A percentile compares a stretch with the other conserved stretches of the same genome.
phyloP scores from a whole-genome alignment of 371 early-diverging fungal species.

The Mucor sp. region DNA sequence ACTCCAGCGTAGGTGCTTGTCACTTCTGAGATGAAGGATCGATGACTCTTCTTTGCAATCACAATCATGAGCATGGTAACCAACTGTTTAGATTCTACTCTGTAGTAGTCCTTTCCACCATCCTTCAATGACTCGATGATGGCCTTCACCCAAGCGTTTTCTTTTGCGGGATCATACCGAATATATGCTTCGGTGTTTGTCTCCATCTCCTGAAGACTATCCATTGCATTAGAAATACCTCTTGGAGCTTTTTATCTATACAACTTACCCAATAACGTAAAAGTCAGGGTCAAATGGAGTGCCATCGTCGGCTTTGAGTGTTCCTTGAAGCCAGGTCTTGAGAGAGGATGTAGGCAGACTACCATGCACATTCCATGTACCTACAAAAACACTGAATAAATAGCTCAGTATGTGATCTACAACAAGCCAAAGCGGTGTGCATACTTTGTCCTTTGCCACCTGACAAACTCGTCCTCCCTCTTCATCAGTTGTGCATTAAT shows the following conservation, averaged over 20 bases:
- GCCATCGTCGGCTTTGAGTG: slow-evolving; percentile 34
- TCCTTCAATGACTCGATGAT: slow-evolving; percentile 68
- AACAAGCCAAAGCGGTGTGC: not conserved
- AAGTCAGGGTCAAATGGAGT: slow-evolving; percentile 59
- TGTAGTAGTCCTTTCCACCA: slow-evolving; percentile 51
- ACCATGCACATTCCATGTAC: slow-evolving; percentile 95
- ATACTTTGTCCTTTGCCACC: slow-evolving; percentile 52
- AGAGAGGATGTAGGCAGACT: slow-evolving; percentile 61
- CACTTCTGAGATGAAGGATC: slow-evolving; percentile 60
- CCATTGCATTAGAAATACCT: not conserved
- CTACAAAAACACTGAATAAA: slow-evolving; percentile 67
- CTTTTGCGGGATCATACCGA: slow-evolving; percentile 73
- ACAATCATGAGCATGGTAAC: slow-evolving; percentile 87
- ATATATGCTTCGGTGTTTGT: slow-evolving; percentile 84
- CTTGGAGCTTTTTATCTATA: not conserved
- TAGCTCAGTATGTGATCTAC: not conserved
- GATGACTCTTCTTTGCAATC: slow-evolving; percentile 62
- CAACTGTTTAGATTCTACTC: slow-evolving; percentile 76
- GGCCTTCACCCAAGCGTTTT: slow-evolving; percentile 77
- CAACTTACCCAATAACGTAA: slow-evolving; percentile 70
- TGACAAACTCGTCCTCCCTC: slow-evolving; percentile 55
- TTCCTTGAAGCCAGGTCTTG: slow-evolving; percentile 65
- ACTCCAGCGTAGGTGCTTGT: slow-evolving; percentile 66
- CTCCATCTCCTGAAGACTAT: slow-evolving; percentile 90
- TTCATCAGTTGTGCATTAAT: slow-evolving; percentile 56